A percentile compares a stretch with the other conserved stretches of the same genome.
Conservation (phyloP, 441 rosid species). For the Gossypium davidsonii region DNA sequence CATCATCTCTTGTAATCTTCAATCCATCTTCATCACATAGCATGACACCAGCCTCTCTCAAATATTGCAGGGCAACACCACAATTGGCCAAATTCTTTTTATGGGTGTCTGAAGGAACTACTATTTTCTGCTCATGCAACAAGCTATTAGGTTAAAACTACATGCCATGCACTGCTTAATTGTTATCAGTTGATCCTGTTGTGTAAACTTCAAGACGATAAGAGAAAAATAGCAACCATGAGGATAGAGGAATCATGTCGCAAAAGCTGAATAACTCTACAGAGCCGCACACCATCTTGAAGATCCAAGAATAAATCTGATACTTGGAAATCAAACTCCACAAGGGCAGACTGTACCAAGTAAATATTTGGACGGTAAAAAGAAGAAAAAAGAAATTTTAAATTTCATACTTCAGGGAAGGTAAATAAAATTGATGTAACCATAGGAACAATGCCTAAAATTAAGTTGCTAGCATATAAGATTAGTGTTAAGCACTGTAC, state of each 20-base stretch:
- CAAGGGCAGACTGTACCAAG: conserved; percentile 52
- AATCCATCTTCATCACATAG: conserved; percentile 68
- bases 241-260: conserved; percentile 72
- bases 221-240: conserved; percentile 38
- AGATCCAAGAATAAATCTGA: conserved; percentile 63
- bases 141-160: conserved; percentile 12
- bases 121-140: conserved; percentile 55
- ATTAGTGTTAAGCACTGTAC: not conserved
- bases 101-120: conserved; percentile 61
- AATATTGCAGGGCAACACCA: conserved; percentile 57
- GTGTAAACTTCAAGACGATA: not conserved
- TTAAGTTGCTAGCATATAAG: not conserved
- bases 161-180: not conserved
- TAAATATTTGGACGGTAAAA: conserved; percentile 7
- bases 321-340: conserved; percentile 72
- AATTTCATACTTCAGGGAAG: not conserved
- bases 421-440: not conserved
- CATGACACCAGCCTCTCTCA: conserved; percentile 51
- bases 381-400: not conserved
- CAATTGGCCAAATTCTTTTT: conserved; percentile 72
- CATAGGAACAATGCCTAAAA: not conserved
- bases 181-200: not conserved
- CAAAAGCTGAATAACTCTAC: conserved; percentile 82
- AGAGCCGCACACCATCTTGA: conserved; percentile 84
- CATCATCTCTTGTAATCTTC: conserved; percentile 54